Evolutionary conservation across 352 stramenopile genomes (phyloP), one percentile per base, ranked within the genome.

Genomic region (Globisporangium takayamanum): DNA sequence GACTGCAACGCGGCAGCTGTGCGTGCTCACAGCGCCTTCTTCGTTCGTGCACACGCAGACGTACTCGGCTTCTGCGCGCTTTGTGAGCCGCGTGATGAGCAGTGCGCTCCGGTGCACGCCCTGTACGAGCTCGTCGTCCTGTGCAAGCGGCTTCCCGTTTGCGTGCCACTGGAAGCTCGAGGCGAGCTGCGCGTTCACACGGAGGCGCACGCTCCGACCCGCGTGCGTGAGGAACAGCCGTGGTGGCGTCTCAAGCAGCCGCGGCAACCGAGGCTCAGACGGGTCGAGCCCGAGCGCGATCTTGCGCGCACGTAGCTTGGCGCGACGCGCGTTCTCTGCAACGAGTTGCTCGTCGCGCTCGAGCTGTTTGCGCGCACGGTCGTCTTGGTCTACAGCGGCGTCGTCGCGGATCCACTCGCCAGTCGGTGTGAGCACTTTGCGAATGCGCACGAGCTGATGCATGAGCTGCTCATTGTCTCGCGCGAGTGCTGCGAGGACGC

Each of bases 21-120:
- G 55, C 16, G 76, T 76, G 39, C 55, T 72, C 5, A 65, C 60
- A 0, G 18, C 53, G 7, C 80, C 77, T 57, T 89, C 80, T 50
- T 89, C 80, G 51, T 89, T 88, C 47, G 76, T 66, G 46, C 75
- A 88, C 18, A 74, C 71, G 57, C 79, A 89, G 55, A 69, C 74
- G 58, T 88, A 88, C 33, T 87, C 72, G 1, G 75, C 79, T 10
- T 57, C 60, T 5, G 74, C 66, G 4, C 80, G 77, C 47, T 69
- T 75, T 2, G 71, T 80, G 45, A 85, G 60, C 7, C 63, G 70
- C 2, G 39, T 10, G 18, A 89, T 62, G 5, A 74, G 46, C 18
- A 89, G 70, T 4, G 66, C 78, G 51, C 55, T 72, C 7, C 62
- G 67, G 33, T 65, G 61, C 15, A 64, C 56, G 11, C 76, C 76